These are phyloP conservation scores for Sporothrix schenckii DNA, from an alignment of 2,329 filamentous ascomycete genomes.

Conservation along the genomic window DNA sequence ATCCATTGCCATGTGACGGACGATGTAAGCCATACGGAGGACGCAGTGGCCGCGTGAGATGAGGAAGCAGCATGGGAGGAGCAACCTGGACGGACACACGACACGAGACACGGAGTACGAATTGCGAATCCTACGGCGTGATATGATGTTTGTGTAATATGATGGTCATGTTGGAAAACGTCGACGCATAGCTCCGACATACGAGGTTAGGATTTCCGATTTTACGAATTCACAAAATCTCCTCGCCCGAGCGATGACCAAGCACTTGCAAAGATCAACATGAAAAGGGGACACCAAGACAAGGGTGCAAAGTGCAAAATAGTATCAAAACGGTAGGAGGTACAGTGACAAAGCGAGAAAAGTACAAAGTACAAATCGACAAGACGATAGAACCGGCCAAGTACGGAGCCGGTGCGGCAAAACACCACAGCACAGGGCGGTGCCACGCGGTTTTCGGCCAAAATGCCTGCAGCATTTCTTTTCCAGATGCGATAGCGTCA, in stretches of 20 bases:
- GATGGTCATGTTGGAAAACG: not conserved
- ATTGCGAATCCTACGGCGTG: not conserved
- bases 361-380: no score
- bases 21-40: not conserved
- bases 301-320: slow-evolving; percentile 5
- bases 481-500: slow-evolving; percentile 11
- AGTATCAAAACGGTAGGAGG: no score
- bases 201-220: no score
- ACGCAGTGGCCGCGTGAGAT: no score
- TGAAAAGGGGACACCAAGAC: not conserved
- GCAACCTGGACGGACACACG: not conserved
- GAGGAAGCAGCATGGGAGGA: not conserved
- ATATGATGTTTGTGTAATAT: not conserved
- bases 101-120: not conserved
- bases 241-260: slow-evolving; percentile 4
- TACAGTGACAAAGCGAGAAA: slow-evolving; percentile 2
- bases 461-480: not conserved
- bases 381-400: not conserved
- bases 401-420: slow-evolving; percentile 20
- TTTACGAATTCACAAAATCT: slow-evolving; percentile 6
- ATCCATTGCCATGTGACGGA: slow-evolving; percentile 11
- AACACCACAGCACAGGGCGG: not conserved
- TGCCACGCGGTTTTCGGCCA: slow-evolving; percentile 15
- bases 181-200: no score
- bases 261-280: not conserved